Evolutionary conservation across 2,329 filamentous ascomycete genomes (phyloP).

Genomic region (Neopestalotiopsis clavispora): DNA sequence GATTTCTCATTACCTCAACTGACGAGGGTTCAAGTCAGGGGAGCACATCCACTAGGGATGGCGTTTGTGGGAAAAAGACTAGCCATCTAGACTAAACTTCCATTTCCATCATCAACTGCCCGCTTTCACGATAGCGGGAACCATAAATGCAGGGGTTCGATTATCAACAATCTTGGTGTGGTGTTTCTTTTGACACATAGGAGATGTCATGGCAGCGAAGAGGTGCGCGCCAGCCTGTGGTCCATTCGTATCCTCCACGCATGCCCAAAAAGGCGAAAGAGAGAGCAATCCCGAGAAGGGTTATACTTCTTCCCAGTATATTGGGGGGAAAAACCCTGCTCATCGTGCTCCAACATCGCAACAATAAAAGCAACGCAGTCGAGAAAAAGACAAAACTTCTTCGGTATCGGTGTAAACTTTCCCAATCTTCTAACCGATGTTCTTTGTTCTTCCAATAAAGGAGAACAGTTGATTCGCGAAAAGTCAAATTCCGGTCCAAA

Average conservation of each 20-base stretch:
- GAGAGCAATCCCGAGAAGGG: not conserved
- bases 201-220: slow-evolving; percentile 36
- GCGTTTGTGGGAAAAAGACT: not conserved
- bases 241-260: slow-evolving; percentile 32
- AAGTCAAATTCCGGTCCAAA: not conserved
- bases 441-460: slow-evolving; percentile 24
- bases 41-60: slow-evolving; percentile 14
- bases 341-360: slow-evolving; percentile 25
- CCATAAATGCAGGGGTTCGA: slow-evolving; percentile 17
- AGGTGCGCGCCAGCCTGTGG: slow-evolving; percentile 39
- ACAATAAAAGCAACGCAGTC: slow-evolving; percentile 30
- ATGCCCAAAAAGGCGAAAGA: slow-evolving; percentile 21
- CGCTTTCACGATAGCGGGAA: slow-evolving; percentile 18
- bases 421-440: slow-evolving; percentile 19
- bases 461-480: not conserved
- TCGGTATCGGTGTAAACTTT: slow-evolving; percentile 18
- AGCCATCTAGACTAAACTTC: slow-evolving; percentile 17
- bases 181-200: slow-evolving; percentile 30
- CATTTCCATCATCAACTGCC: not conserved
- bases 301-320: not conserved
- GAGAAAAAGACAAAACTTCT: slow-evolving; percentile 30
- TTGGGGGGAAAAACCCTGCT: not conserved
- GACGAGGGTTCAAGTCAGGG: slow-evolving; percentile 28
- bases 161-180: not conserved
- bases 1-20: slow-evolving; percentile 33